Base-by-base conservation (phyloP, 169 alveolate genomes). In the Cryptosporidium viatorum region DNA sequence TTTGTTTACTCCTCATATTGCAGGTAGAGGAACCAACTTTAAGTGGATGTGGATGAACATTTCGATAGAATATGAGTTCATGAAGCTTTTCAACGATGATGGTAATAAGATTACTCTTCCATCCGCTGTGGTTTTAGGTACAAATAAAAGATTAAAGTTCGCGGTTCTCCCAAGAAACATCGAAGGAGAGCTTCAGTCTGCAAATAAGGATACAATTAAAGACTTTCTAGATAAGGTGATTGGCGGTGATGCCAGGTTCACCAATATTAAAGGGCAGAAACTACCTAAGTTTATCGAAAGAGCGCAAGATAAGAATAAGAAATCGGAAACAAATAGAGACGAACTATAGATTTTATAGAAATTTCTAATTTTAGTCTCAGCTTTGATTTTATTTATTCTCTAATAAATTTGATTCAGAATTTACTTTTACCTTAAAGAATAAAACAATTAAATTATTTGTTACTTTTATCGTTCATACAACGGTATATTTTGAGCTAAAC, bases 1-100 rank as follows among this genome's bases (percentile, higher is more conserved):
- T 48, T 84, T 94, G 60, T 95, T 91, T 91, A 94, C 92, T 52
- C 95, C 95, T n/a, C 94, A 94, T 85, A 85, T 94, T n/a, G 86
- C 75, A 23, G 96, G 96, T 60, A 93, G 94, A 52, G 96, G 96
- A 1, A 74, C 93, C 14, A 92, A 84, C 41, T 94, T 94, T 70
- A 92, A 94, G 73, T 95, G 95, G 94, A 95, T 95, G 97, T 95
- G 97, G 97, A 94, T 95, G 91, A 93, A 95, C 84, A 73, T 94
- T 37, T 93, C 84, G 16, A 91, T 87, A 21, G 97, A 95, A 84
- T 80, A 55, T 23, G 95, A 92, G 37, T 95, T 92, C 74, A 92
- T 93, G 23, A 73, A 94, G 12, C 93, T 94, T 16, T 93, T 95
- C 48, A 80, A 80, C 39, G 89, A 35, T 55, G 91, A 85, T 48